Evolutionary conservation across 306 rosid species (phyloP).

Genomic region (Quercus berberidifolia): DNA sequence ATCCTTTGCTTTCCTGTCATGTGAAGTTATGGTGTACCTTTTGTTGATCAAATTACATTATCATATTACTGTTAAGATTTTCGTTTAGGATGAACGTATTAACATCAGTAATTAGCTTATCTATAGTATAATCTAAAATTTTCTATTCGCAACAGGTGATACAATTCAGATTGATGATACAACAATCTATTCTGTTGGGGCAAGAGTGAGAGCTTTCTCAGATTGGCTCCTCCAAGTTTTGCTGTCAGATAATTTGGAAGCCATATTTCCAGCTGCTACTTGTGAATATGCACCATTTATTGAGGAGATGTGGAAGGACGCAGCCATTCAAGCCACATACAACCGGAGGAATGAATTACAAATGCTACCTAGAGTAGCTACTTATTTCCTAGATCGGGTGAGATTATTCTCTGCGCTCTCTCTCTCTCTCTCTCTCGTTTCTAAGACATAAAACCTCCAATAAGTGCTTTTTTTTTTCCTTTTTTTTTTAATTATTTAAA

Average conservation of each 20-base stretch:
- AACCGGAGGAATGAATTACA: conserved; percentile 58
- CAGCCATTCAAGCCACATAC: conserved; percentile 77
- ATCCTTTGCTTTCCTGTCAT: not conserved
- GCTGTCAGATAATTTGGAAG: conserved; percentile 53
- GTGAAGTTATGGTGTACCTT: not conserved
- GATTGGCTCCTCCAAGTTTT: conserved; percentile 60
- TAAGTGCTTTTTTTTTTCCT: not conserved
- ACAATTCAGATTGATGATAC: conserved; percentile 22
- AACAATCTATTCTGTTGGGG: conserved; percentile 48
- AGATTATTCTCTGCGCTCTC: conserved; percentile 23
- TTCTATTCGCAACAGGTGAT: conserved; percentile 31
- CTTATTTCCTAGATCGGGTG: conserved; percentile 71
- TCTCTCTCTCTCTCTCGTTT: not conserved
- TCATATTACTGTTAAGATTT: not conserved
- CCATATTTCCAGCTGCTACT: conserved; percentile 53
- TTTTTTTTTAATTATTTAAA: not conserved
- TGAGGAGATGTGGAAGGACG: conserved; percentile 68
- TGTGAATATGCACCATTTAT: conserved; percentile 48
- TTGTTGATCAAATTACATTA: not conserved
- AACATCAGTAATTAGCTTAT: not conserved
- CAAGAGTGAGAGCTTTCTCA: conserved; percentile 48
- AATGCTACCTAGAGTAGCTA: conserved; percentile 62
- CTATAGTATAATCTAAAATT: not conserved
- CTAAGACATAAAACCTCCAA: not conserved
- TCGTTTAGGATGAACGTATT: not conserved